These are phyloP conservation scores for Populus deltoides DNA, from an alignment of 345 rosid genomes.

Conservation along the genomic window DNA sequence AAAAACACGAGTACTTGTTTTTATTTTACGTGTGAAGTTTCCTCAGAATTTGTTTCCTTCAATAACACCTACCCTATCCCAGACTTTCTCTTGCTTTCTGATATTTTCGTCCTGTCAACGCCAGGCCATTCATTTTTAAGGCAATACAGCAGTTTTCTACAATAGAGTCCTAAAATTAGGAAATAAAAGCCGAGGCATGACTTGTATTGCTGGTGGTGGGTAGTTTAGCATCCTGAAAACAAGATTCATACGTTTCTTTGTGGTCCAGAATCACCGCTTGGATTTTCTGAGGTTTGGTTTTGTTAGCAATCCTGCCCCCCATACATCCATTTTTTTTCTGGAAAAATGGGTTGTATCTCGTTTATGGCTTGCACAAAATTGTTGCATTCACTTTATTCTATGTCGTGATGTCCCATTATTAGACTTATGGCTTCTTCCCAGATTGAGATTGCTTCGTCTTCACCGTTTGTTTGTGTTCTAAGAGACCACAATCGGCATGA, in stretches of 20 bases:
- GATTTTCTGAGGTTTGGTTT: background rate
- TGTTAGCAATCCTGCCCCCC: background rate
- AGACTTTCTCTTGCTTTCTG: background rate
- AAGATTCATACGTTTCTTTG: background rate
- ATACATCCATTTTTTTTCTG: background rate
- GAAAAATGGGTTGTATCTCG: constrained; percentile 1
- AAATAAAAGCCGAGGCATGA: background rate
- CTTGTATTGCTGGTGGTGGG: background rate
- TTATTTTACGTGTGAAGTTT: background rate
- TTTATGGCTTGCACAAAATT: background rate
- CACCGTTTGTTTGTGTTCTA: constrained; percentile 57
- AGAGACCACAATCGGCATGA: constrained; percentile 54
- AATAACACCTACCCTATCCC: background rate
- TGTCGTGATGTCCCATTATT: background rate
- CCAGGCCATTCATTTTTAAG: background rate
- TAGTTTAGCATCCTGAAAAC: background rate
- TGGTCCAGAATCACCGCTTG: background rate
- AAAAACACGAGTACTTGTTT: background rate
- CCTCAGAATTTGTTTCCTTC: background rate
- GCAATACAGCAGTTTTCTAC: background rate
- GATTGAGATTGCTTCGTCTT: constrained; percentile 56
- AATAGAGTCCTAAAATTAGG: constrained; percentile 5
- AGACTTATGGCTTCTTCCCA: constrained; percentile 64
- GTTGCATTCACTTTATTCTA: background rate
- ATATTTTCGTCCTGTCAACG: background rate